Conservation (phyloP, 345 rosid species). For the Linum trigynum region DNA sequence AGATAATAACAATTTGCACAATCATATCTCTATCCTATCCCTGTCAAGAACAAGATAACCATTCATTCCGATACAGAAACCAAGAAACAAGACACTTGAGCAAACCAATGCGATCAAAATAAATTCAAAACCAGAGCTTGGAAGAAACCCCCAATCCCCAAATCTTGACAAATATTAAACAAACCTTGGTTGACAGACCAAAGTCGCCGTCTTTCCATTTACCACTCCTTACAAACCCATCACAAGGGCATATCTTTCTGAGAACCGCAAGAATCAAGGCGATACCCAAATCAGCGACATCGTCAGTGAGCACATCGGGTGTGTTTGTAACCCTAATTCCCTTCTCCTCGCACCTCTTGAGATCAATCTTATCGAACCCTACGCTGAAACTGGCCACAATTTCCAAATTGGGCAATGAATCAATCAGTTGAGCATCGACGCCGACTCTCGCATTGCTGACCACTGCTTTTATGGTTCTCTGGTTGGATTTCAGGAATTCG, state of each 20-base stretch:
- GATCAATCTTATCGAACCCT: conserved; percentile 52
- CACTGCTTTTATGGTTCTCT: conserved; percentile 31
- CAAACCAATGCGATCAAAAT: neutral
- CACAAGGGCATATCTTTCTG: conserved; percentile 43
- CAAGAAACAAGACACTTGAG: neutral
- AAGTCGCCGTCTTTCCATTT: conserved; percentile 37
- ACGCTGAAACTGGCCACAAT: conserved; percentile 53
- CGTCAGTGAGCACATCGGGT: conserved; percentile 61
- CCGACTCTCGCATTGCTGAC: conserved; percentile 36
- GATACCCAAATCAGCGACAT: conserved; percentile 51
- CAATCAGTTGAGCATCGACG: conserved; percentile 46
- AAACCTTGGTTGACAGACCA: conserved; percentile 44
- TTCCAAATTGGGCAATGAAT: conserved; percentile 43
- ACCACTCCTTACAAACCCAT: conserved; percentile 41
- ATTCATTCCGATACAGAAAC: neutral
- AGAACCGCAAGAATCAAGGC: conserved; percentile 46
- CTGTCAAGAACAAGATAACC: neutral
- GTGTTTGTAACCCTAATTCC: conserved; percentile 55
- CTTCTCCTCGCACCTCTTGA: conserved; percentile 42
- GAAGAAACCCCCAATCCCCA: neutral
- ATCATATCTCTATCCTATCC: neutral
- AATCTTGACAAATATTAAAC: neutral
- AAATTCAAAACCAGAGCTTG: neutral
- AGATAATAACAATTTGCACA: neutral
- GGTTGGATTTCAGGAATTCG: conserved; percentile 24